phyloP scores from a whole-genome alignment of 2,329 filamentous ascomycete species.

The Scedosporium dehoogii region DNA sequence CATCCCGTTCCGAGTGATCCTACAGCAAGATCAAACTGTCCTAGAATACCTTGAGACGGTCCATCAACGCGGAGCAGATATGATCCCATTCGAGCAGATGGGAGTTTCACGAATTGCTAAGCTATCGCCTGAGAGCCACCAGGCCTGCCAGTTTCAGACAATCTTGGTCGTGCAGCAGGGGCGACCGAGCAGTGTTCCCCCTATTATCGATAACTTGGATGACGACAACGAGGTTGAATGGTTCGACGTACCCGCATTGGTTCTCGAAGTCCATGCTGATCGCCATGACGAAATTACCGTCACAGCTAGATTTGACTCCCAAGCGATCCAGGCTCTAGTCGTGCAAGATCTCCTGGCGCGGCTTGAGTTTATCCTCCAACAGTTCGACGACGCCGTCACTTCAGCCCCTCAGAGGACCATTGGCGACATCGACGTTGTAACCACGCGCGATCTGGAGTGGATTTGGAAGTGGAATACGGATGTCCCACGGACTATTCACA shows the following conservation, averaged over 20 bases:
- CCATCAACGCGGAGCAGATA: conserved; percentile 12
- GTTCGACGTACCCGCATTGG: background rate
- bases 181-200: too few species aligned
- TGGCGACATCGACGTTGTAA: too few species aligned
- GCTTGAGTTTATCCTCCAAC: too few species aligned
- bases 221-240: conserved; percentile 12
- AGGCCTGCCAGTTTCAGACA: conserved; percentile 17
- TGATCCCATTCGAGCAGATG: conserved; percentile 13
- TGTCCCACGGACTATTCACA: conserved; percentile 6
- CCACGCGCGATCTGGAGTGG: background rate
- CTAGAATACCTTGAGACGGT: conserved; percentile 12
- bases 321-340: too few species aligned
- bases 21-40: conserved; percentile 9
- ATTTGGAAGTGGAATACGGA: background rate
- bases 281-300: too few species aligned
- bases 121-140: conserved; percentile 9
- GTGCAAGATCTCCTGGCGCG: too few species aligned
- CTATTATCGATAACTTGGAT: too few species aligned
- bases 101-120: conserved; percentile 14
- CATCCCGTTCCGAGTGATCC: conserved; percentile 16
- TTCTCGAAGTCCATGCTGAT: background rate
- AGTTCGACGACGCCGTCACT: too few species aligned
- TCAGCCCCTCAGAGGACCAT: too few species aligned
- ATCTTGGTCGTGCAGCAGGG: conserved; percentile 16
- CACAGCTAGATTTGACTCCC: too few species aligned